Percentiles rank a stretch among this genome's conserved stretches.
These are phyloP conservation scores for Peniophora sp. DNA, from an alignment of 1,284 basidiomycete genomes.

Conservation along the genomic window DNA sequence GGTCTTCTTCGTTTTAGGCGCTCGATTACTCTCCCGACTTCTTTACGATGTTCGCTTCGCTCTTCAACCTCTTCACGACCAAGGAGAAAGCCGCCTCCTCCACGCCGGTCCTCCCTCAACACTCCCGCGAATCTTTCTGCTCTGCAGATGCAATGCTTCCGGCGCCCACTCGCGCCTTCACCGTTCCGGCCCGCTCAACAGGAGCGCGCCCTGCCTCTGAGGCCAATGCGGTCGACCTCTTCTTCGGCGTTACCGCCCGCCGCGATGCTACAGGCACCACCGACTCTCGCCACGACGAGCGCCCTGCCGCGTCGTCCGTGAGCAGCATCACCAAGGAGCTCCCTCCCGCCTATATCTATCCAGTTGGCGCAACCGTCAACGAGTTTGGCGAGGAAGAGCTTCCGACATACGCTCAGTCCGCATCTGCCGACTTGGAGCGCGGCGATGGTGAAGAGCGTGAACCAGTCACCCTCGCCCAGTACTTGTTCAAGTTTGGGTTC, in stretches of 20 bases:
- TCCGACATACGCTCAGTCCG: conserved; percentile 4
- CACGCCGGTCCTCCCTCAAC: not conserved
- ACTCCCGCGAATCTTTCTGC: not conserved
- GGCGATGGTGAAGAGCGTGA: not conserved
- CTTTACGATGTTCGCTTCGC: too few species aligned
- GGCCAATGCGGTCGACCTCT: conserved; percentile 1
- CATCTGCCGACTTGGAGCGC: not conserved
- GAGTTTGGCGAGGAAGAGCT: conserved; percentile 4
- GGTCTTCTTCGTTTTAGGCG: too few species aligned
- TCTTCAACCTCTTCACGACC: not conserved
- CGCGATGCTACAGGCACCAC: not conserved
- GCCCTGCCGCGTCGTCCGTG: not conserved
- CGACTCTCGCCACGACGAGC: conserved; percentile 2
- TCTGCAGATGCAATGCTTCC: not conserved
- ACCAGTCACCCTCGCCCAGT: conserved; percentile 6
- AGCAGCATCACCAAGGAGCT: not conserved
- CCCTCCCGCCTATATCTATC: conserved; percentile 2
- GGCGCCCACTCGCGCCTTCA: not conserved
- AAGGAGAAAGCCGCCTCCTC: not conserved
- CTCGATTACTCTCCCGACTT: too few species aligned
- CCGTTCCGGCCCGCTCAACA: not conserved
- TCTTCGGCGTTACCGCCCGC: conserved; percentile 2
- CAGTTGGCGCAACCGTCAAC: not conserved
- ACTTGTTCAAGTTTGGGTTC: conserved; percentile 10
- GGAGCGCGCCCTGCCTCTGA: not conserved